A percentile compares a stretch with the other conserved stretches of the same genome.
phyloP scores from a whole-genome alignment of 306 rosid genomes.

The Rosa lucieae region DNA sequence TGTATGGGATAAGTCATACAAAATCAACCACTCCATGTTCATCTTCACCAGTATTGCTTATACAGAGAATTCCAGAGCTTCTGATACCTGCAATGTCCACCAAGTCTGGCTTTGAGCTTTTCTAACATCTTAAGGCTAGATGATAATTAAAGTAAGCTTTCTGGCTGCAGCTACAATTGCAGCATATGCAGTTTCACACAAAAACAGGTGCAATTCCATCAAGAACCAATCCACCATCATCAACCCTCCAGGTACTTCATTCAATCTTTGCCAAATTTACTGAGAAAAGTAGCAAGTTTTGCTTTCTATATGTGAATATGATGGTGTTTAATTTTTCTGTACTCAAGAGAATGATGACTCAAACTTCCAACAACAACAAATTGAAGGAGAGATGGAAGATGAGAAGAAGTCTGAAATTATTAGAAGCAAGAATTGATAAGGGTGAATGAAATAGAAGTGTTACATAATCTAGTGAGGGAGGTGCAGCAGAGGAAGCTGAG shows the following conservation, averaged over 20 bases:
- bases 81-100: conserved; percentile 7
- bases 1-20: conserved; percentile 10
- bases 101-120: background rate
- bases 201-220: conserved; percentile 16
- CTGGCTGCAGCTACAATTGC: conserved; percentile 41
- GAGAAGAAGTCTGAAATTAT: conserved; percentile 15
- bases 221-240: conserved; percentile 7
- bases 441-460: conserved; percentile 21
- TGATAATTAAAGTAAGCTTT: conserved; percentile 50
- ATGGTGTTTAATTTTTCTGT: conserved; percentile 9
- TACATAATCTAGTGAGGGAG: conserved; percentile 27
- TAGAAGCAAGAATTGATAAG: conserved; percentile 2
- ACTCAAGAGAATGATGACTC: conserved; percentile 26
- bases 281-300: background rate
- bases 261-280: background rate
- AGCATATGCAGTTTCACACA: conserved; percentile 32
- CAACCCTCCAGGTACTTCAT: conserved; percentile 29
- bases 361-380: conserved; percentile 22
- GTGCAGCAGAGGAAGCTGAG: conserved; percentile 35
- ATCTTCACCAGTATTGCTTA: conserved; percentile 20
- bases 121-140: conserved; percentile 22
- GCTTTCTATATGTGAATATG: background rate
- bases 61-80: conserved; percentile 16
- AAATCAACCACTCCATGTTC: conserved; percentile 28
- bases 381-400: conserved; percentile 19